A percentile compares a stretch with the other conserved stretches of the same genome.
phyloP scores from a whole-genome alignment of 208 protist genomes.

The Phytomonas sp. region DNA sequence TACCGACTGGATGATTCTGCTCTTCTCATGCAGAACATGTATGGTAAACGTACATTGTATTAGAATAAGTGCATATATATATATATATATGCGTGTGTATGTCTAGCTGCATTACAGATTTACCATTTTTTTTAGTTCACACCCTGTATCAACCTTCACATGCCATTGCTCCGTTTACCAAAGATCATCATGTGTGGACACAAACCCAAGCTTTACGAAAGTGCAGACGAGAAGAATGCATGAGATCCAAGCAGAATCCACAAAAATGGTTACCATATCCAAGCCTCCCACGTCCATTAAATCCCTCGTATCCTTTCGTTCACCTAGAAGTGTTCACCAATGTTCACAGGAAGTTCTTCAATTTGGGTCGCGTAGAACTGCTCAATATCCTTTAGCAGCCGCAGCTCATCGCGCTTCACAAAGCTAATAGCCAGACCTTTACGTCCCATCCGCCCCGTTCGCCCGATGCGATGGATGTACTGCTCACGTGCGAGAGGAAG shows the following conservation, averaged over 20 bases:
- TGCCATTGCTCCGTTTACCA: neutral
- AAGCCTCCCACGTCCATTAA: neutral
- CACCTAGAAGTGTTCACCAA: slow-evolving; percentile 51
- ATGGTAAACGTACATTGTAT: neutral
- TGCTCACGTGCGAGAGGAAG: slow-evolving; percentile 90
- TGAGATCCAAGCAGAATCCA: neutral
- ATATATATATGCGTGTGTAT: neutral
- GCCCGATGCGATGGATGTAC: slow-evolving; percentile 95
- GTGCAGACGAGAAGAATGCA: neutral
- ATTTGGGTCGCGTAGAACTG: slow-evolving; percentile 96
- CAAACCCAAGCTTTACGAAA: neutral
- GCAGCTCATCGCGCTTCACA: slow-evolving; percentile 91
- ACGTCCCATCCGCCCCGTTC: slow-evolving; percentile 95
- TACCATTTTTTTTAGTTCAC: neutral
- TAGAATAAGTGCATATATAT: neutral
- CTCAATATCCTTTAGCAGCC: slow-evolving; percentile 93
- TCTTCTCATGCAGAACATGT: neutral
- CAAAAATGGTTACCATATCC: neutral
- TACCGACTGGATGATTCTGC: neutral
- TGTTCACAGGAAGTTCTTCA: slow-evolving; percentile 92
- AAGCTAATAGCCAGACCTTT: slow-evolving; percentile 99
- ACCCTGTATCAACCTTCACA: neutral
- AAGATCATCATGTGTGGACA: neutral
- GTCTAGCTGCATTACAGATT: neutral
- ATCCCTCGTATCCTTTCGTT: slow-evolving; percentile 3